phyloP scores from a whole-genome alignment of 2,329 filamentous ascomycete species.

The Acrodontium crateriforme region DNA sequence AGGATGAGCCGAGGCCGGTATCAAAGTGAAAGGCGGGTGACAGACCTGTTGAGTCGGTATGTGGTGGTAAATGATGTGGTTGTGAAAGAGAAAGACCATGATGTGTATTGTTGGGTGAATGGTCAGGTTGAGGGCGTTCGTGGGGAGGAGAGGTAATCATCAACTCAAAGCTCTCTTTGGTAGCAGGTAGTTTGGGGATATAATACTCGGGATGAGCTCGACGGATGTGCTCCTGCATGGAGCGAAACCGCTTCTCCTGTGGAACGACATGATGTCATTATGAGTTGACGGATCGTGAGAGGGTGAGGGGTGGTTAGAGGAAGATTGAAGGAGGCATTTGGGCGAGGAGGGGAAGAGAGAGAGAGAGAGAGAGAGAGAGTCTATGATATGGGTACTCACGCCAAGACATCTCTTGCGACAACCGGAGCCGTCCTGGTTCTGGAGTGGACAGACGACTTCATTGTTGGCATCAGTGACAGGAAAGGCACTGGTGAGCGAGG shows the following conservation, averaged over 20 bases:
- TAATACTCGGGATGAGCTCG: slow-evolving; percentile 94
- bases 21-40: slow-evolving; percentile 22
- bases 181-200: slow-evolving; percentile 93
- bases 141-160: slow-evolving; percentile 89
- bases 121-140: slow-evolving; percentile 46
- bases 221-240: slow-evolving; percentile 98
- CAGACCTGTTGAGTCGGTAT: slow-evolving; percentile 25
- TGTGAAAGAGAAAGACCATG: neutral
- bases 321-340: neutral
- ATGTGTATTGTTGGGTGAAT: slow-evolving; percentile 21
- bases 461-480: slow-evolving; percentile 85
- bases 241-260: slow-evolving; percentile 90
- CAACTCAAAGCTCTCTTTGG: slow-evolving; percentile 90
- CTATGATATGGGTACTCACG: slow-evolving; percentile 50
- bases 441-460: slow-evolving; percentile 91
- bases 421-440: slow-evolving; percentile 89
- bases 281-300: neutral
- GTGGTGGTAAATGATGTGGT: slow-evolving; percentile 6
- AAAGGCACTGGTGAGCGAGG: slow-evolving; percentile 77
- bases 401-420: slow-evolving; percentile 96
- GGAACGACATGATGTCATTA: slow-evolving; percentile 3
- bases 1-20: slow-evolving; percentile 20
- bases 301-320: slow-evolving; percentile 1
- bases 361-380: slow-evolving; percentile 2
- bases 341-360: slow-evolving; percentile 11